These are phyloP conservation scores for Miscanthus sacchariflorus DNA, from an alignment of 202 grass and related monocot species.

Conservation along the genomic window DNA sequence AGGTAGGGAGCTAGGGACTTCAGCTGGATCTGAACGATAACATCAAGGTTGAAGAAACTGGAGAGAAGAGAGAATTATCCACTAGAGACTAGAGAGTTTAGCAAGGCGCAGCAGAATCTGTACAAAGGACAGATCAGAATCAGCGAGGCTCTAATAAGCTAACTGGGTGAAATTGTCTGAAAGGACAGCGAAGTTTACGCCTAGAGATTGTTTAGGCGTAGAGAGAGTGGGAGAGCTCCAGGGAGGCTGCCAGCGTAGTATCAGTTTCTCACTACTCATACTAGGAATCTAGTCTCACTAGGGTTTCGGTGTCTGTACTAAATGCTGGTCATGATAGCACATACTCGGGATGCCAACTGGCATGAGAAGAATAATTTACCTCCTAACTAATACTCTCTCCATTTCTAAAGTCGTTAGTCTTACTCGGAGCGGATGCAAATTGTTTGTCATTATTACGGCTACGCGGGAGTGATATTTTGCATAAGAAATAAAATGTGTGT, in stretches of 20 bases:
- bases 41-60: background rate
- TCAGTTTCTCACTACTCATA: background rate
- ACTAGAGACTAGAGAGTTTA: background rate
- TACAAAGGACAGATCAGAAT: background rate
- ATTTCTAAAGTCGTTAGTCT: too few relatives aligned
- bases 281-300: background rate
- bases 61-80: background rate
- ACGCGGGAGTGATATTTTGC: too few relatives aligned
- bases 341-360: background rate
- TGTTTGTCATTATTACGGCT: too few relatives aligned
- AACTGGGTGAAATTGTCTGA: background rate
- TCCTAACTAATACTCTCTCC: background rate
- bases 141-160: background rate
- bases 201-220: background rate
- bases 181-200: background rate
- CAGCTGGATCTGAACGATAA: background rate
- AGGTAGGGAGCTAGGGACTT: background rate
- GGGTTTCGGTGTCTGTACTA: slow-evolving; percentile 5
- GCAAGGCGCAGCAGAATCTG: background rate
- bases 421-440: too few relatives aligned
- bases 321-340: background rate
- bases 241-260: background rate
- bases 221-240: background rate
- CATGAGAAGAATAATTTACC: background rate
- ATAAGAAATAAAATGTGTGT: too few relatives aligned